Percentiles rank a stretch among this genome's conserved stretches.
Conservation (phyloP, 2,329 filamentous ascomycete genomes). For the Trichothecium roseum region DNA sequence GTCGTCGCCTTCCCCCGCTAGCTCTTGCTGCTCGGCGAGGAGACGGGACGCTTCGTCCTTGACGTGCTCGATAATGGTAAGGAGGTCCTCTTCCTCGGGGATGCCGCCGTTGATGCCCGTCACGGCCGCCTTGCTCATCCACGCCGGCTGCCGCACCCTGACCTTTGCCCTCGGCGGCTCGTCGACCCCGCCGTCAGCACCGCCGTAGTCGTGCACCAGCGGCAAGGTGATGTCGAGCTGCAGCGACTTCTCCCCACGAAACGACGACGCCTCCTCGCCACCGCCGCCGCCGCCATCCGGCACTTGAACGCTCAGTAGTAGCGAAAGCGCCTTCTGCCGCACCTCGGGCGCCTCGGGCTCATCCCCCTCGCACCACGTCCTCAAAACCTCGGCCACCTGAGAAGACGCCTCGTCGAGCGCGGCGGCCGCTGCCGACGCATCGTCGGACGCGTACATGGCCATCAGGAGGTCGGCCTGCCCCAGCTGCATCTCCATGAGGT, state of each 20-base stretch:
- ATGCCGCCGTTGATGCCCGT: constrained; percentile 25
- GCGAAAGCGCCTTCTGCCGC: constrained; percentile 6
- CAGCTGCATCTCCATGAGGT: constrained; percentile 35
- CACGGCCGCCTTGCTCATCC: constrained; percentile 40
- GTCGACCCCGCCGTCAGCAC: constrained; percentile 4
- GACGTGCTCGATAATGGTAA: constrained; percentile 33
- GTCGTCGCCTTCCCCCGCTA: constrained; percentile 8
- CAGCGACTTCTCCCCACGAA: constrained; percentile 10
- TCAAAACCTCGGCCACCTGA: constrained; percentile 9
- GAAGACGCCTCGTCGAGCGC: constrained; percentile 13
- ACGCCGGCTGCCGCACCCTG: constrained; percentile 35
- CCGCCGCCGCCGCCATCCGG: constrained; percentile 5
- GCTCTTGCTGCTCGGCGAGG: constrained; percentile 13
- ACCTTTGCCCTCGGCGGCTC: constrained; percentile 31
- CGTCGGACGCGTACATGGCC: constrained; percentile 37
- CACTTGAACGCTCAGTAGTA: constrained; percentile 16
- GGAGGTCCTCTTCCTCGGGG: constrained; percentile 29
- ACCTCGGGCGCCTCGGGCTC: constrained; percentile 6
- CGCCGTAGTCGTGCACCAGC: constrained; percentile 9
- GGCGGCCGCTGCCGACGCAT: too few species aligned
- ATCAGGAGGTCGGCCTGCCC: constrained; percentile 38
- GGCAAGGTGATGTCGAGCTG: constrained; percentile 25
- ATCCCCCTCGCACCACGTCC: constrained; percentile 12
- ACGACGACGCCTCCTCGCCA: neutral
- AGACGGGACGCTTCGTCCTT: constrained; percentile 20